A percentile compares a stretch with the other conserved stretches of the same genome.
These are phyloP conservation scores for Lepidopterella palustris DNA, from an alignment of 495 filamentous ascomycete genomes.

Conservation along the genomic window DNA sequence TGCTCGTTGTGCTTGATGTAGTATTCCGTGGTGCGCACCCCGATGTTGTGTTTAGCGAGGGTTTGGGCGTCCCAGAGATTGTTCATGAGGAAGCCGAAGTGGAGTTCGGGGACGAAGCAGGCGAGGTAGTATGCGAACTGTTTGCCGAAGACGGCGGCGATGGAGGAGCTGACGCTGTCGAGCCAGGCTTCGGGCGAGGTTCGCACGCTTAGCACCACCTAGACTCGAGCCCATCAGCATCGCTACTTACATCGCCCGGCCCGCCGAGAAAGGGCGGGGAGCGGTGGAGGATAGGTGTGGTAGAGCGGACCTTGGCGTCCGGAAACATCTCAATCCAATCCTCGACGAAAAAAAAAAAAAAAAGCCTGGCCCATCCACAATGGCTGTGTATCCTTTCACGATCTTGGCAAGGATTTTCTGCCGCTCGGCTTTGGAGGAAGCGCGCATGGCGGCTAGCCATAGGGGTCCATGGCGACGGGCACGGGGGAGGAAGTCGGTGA, in stretches of 20 bases:
- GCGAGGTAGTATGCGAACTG: background rate
- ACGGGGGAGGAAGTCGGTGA: background rate
- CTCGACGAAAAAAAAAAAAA: background rate
- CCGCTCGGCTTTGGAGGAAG: background rate
- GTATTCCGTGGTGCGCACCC: background rate
- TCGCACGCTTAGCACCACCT: background rate
- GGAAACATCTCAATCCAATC: conserved; percentile 2
- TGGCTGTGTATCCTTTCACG: background rate
- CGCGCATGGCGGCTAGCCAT: background rate
- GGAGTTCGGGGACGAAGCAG: background rate
- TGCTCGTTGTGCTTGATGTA: conserved; percentile 32
- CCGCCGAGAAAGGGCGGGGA: too few species aligned
- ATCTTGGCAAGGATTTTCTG: conserved; percentile 1
- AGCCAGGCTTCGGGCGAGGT: background rate
- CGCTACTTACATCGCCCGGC: too few species aligned
- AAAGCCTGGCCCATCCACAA: background rate
- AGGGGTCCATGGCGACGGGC: background rate
- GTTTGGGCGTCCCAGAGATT: conserved; percentile 1
- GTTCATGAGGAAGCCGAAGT: background rate
- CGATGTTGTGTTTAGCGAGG: background rate
- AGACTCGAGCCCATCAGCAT: background rate
- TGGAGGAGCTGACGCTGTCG: background rate
- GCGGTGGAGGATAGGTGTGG: background rate
- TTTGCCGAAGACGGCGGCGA: background rate
- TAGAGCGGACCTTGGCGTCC: background rate